Evolutionary conservation across 2,329 filamentous ascomycete species (phyloP).

Genomic region (Huntiella moniliformis): DNA sequence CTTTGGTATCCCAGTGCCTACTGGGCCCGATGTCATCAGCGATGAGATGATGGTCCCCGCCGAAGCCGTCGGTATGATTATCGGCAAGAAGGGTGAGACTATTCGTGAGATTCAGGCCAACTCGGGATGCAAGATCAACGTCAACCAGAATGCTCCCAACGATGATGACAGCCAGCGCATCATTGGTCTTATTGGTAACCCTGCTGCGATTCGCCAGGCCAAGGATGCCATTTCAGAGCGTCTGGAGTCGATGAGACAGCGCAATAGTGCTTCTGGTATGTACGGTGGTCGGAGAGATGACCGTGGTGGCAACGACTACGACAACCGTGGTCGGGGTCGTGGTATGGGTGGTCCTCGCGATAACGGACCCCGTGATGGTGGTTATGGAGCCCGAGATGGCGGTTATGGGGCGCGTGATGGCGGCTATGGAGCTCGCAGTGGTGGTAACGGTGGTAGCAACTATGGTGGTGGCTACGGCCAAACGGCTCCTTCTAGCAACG

Average conservation of each 20-base stretch:
- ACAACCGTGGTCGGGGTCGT: neutral
- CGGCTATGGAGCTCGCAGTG: slow-evolving; percentile 7
- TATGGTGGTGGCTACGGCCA: slow-evolving; percentile 5
- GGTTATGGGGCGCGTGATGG: slow-evolving; percentile 9
- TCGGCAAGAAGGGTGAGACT: slow-evolving; percentile 83
- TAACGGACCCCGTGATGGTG: slow-evolving; percentile 10
- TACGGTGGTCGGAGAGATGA: slow-evolving; percentile 8
- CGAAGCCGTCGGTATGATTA: slow-evolving; percentile 90
- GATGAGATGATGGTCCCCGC: slow-evolving; percentile 75
- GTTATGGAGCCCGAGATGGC: slow-evolving; percentile 7
- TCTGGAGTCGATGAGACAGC: slow-evolving; percentile 43
- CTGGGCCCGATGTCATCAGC: slow-evolving; percentile 47
- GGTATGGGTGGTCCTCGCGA: neutral
- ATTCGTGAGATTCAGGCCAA: slow-evolving; percentile 83
- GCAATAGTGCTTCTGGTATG: neutral
- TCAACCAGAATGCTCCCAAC: slow-evolving; percentile 58
- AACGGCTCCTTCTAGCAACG: neutral
- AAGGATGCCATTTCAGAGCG: slow-evolving; percentile 81
- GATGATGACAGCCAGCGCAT: slow-evolving; percentile 54
- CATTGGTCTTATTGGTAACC: slow-evolving; percentile 65
- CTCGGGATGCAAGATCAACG: slow-evolving; percentile 88
- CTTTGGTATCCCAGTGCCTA: slow-evolving; percentile 11
- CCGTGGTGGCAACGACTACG: slow-evolving; percentile 6
- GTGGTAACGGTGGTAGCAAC: slow-evolving; percentile 10
- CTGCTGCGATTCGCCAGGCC: slow-evolving; percentile 59